Evolutionary conservation across 495 filamentous ascomycete species (phyloP), one percentile per base, ranked within the genome.

Genomic region (Talaromyces stipitatus): DNA sequence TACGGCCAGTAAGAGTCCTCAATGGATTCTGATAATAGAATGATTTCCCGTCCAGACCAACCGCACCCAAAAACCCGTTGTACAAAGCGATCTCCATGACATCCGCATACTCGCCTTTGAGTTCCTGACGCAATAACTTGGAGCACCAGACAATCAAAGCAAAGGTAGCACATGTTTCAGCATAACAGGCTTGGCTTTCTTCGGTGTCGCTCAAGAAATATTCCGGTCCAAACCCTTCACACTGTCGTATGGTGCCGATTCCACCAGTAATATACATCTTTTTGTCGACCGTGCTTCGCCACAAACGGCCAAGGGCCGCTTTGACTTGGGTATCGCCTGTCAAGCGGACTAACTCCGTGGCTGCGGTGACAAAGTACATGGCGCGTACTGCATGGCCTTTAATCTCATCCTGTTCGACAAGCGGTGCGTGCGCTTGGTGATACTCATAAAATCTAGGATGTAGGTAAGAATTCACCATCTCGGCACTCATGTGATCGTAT

Each of bases 221-320:
- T 53, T 80, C 75, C 29, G 78, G 71, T 0, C 81, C 82, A 62
- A 85, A 84, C 0, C 82, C 82, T 65, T 84, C 82, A 78, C 77
- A 84, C 62, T 85, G 79, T 53, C 74, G 72, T 50, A 82, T 75
- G 0, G 80, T 75, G 4, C 82, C 82, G 60, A 85, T 82, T 0
- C 81, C 82, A 4, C 81, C 82, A 0, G 82, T 84, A 10, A 84
- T 68, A 61, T 82, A 85, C 67, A 83, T 78, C 60, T 83, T 83
- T 46, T 74, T 77, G 43, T 79, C 69, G 1, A 81, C 71, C 78
- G 83, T 82, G 53, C 83, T 82, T 18, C 69, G 66, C 82, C 82
- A 85, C 5, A 83, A 63, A 14, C 72, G 68, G 16, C 69, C 63
- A 2, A 82, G 58, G 18, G 74, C 69, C 0, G 58, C 28, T 32